Percentiles rank a stretch among this genome's conserved stretches.
Conservation (phyloP, 352 stramenopile species). For the Salisapilia sapeloensis region DNA sequence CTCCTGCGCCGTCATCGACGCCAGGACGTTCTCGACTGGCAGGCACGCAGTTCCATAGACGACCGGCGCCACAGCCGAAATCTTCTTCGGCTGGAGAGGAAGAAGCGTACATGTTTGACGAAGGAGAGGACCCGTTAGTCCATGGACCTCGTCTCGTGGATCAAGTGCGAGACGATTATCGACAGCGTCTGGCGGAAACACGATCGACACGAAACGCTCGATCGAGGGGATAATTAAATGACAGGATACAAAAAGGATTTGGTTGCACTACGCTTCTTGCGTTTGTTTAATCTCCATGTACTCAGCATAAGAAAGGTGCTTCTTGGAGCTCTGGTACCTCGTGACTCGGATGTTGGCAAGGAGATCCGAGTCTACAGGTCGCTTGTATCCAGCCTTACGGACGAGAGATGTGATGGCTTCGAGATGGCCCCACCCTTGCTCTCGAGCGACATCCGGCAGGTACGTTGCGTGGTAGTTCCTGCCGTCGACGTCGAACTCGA, state of each 20-base stretch:
- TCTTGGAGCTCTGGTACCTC: constrained; percentile 66
- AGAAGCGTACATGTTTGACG: constrained; percentile 11
- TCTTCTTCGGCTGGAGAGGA: constrained; percentile 14
- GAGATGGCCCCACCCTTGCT: constrained; percentile 53
- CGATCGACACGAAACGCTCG: constrained; percentile 7
- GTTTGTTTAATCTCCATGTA: constrained; percentile 45
- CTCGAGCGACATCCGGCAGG: constrained; percentile 52
- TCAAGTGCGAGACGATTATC: constrained; percentile 64
- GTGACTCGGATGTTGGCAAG: constrained; percentile 52
- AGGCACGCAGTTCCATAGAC: constrained; percentile 8
- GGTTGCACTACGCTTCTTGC: neutral
- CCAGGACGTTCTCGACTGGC: constrained; percentile 7
- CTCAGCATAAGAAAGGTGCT: constrained; percentile 67
- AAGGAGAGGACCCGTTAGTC: constrained; percentile 32
- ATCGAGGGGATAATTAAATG: neutral
- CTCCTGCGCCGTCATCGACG: no score
- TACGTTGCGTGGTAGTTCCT: constrained; percentile 57
- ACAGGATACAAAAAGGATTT: constrained; percentile 2
- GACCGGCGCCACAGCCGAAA: constrained; percentile 5
- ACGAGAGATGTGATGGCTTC: constrained; percentile 66
- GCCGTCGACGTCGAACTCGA: constrained; percentile 46
- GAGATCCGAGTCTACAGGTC: constrained; percentile 27
- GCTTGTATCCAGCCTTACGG: constrained; percentile 58
- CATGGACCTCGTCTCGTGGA: constrained; percentile 38
- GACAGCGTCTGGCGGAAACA: constrained; percentile 32